Conservation (phyloP, 2,329 filamentous ascomycete species). For the Penicillium paneum region DNA sequence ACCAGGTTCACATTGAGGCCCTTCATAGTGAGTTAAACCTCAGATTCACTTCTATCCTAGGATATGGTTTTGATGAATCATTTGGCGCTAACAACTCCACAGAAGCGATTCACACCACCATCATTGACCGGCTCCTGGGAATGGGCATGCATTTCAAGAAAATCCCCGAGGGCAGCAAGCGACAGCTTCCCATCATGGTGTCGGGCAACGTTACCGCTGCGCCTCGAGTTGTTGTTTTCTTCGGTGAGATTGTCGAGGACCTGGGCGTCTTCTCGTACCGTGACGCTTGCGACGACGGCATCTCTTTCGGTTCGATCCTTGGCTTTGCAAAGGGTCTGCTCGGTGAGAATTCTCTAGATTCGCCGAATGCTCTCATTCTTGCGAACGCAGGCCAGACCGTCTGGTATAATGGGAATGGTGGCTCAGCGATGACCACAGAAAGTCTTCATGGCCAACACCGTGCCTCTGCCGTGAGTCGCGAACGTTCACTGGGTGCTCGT, state of each 20-base stretch:
- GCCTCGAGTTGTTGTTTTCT: constrained; percentile 66
- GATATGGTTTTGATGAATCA: not conserved
- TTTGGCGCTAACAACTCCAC: not conserved
- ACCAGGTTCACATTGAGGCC: constrained; percentile 69
- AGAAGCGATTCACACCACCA: constrained; percentile 57
- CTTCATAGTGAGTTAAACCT: constrained; percentile 61
- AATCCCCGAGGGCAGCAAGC: constrained; percentile 56
- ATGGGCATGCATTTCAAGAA: constrained; percentile 59
- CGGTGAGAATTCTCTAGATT: constrained; percentile 5
- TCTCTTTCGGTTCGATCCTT: constrained; percentile 68
- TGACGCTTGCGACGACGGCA: constrained; percentile 60
- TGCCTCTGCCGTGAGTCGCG: constrained; percentile 56
- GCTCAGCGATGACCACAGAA: constrained; percentile 57
- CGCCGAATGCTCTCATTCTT: constrained; percentile 57
- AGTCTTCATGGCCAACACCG: constrained; percentile 61
- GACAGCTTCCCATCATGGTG: constrained; percentile 66
- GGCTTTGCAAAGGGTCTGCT: constrained; percentile 56
- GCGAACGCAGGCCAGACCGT: constrained; percentile 74
- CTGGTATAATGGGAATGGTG: constrained; percentile 65
- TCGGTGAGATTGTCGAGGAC: constrained; percentile 70
- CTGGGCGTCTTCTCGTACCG: constrained; percentile 73
- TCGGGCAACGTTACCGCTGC: constrained; percentile 55
- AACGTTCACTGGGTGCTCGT: constrained; percentile 45
- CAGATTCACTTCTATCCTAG: not conserved
- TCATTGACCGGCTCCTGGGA: constrained; percentile 59